phyloP scores from a whole-genome alignment of 805 yeast genomes.

The Candida ponderosae region DNA sequence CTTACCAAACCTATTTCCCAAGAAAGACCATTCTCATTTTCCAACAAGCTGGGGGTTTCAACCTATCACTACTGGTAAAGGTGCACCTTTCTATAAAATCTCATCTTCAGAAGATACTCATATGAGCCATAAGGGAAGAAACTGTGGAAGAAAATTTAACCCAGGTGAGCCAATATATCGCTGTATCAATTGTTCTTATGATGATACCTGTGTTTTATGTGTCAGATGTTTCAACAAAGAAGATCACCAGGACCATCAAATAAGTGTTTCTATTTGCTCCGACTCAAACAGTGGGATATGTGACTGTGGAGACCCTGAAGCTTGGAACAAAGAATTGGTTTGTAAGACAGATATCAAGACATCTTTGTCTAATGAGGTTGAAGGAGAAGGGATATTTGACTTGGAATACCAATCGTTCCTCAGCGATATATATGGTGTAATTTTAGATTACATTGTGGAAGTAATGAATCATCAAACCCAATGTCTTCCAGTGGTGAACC shows the following conservation, averaged over 20 bases:
- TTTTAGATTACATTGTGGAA: conserved; percentile 35
- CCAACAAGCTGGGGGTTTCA: conserved; percentile 4
- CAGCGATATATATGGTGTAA: conserved; percentile 22
- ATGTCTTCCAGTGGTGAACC: conserved; percentile 30
- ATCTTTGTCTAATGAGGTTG: too few species aligned
- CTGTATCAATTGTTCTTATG: conserved; percentile 71
- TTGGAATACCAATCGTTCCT: not conserved
- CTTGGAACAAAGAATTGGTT: conserved; percentile 45
- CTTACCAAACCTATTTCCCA: conserved; percentile 27
- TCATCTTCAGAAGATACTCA: not conserved
- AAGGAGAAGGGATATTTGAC: not conserved
- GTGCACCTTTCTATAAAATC: conserved; percentile 6
- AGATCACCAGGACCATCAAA: conserved; percentile 63
- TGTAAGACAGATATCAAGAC: conserved; percentile 32
- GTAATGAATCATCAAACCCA: conserved; percentile 29
- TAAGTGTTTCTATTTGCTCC: conserved; percentile 40
- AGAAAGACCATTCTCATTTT: conserved; percentile 1
- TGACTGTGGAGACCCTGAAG: conserved; percentile 67
- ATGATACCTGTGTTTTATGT: conserved; percentile 74
- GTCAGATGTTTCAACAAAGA: conserved; percentile 61
- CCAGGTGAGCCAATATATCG: conserved; percentile 61
- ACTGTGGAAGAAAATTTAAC: conserved; percentile 60
- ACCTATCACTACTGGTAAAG: not conserved
- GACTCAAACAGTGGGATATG: conserved; percentile 52
- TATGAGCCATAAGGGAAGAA: conserved; percentile 49